phyloP scores from a whole-genome alignment of 2,329 filamentous ascomycete species.

The Akanthomyces lecanii region DNA sequence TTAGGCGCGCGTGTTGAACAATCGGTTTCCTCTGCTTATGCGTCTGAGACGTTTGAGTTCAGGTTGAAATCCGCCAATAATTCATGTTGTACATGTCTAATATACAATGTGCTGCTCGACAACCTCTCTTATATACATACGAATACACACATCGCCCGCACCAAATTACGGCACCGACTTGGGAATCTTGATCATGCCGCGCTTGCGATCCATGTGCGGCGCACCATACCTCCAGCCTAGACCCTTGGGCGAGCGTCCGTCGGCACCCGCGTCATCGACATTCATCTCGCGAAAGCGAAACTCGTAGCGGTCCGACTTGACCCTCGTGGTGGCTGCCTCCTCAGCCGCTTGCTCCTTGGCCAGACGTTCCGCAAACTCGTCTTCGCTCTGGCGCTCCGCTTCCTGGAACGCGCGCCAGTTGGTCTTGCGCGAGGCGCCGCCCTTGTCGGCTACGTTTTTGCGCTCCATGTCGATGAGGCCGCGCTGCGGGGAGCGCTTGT shows the following conservation, averaged over 20 bases:
- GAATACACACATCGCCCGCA: neutral
- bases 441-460: conserved; percentile 29
- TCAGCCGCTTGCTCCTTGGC: conserved; percentile 32
- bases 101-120: conserved; percentile 13
- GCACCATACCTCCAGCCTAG: conserved; percentile 62
- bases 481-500: conserved; percentile 58
- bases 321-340: conserved; percentile 39
- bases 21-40: too few species aligned
- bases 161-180: conserved; percentile 50
- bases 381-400: conserved; percentile 41
- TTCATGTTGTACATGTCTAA: conserved; percentile 7
- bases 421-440: conserved; percentile 33
- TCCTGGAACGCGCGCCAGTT: conserved; percentile 39
- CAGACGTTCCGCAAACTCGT: conserved; percentile 33
- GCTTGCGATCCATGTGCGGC: conserved; percentile 58
- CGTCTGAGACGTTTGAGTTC: too few species aligned
- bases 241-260: conserved; percentile 47
- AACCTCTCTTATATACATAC: conserved; percentile 7
- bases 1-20: too few species aligned
- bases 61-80: too few species aligned
- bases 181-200: conserved; percentile 64
- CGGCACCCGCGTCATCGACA: conserved; percentile 51
- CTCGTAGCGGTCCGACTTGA: conserved; percentile 52
- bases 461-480: conserved; percentile 56
- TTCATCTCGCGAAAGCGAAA: conserved; percentile 60